phyloP scores from a whole-genome alignment of 495 filamentous ascomycete species.

The Lindgomyces ingoldianus region DNA sequence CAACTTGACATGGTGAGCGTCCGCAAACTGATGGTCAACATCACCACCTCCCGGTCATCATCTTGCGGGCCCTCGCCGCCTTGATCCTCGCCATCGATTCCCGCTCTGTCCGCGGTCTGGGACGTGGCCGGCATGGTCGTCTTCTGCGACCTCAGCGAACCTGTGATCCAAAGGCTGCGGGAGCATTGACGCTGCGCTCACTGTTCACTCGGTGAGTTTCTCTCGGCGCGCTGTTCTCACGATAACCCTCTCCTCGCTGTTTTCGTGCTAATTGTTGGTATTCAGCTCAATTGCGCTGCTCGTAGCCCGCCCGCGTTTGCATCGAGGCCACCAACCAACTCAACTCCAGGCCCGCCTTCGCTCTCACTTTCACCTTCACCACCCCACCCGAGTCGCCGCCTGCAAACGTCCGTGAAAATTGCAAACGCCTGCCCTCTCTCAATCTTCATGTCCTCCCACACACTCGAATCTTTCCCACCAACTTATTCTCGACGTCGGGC shows the following conservation, averaged over 20 bases:
- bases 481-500: background rate
- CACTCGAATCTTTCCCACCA: background rate
- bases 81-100: slow-evolving; percentile 3
- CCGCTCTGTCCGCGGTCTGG: slow-evolving; percentile 24
- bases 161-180: slow-evolving; percentile 26
- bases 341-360: too few species aligned
- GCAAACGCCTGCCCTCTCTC: background rate
- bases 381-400: background rate
- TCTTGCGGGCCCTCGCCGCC: background rate
- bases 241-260: background rate
- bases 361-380: background rate
- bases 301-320: background rate
- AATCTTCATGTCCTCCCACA: slow-evolving; percentile 21
- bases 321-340: background rate
- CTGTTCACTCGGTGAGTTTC: slow-evolving; percentile 13
- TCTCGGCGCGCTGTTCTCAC: background rate
- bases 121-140: slow-evolving; percentile 31
- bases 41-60: slow-evolving; percentile 1
- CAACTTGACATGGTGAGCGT: background rate
- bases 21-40: background rate
- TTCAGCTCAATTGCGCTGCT: slow-evolving; percentile 16
- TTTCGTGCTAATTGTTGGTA: background rate
- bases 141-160: slow-evolving; percentile 23
- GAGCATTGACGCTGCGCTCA: slow-evolving; percentile 17
- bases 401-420: background rate